Base-by-base conservation (phyloP, 1,139 yeast species). In the Tardiomyces blankii region DNA sequence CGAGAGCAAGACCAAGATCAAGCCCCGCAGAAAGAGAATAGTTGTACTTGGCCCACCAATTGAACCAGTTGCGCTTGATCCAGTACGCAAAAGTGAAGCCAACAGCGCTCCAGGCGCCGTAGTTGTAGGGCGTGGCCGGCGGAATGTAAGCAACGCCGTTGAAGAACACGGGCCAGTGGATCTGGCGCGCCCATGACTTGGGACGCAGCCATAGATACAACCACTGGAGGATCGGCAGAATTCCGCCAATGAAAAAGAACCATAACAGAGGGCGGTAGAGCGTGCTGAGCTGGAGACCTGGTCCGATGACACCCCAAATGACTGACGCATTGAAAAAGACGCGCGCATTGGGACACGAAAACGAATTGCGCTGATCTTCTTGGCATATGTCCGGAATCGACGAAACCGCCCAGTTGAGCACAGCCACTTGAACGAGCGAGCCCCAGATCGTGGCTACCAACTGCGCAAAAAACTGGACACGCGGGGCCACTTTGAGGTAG, bases 21-120 rank as follows among this genome's bases (percentile, higher is more conserved):
- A 79, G 56, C 21, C 77, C 83, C 1, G 80, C 80, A 25, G 80
- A 73, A 48, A 78, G 63, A 25, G 77, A 66, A 57, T 75, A 78
- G 60, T 76, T 77, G 65, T 79, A 79, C 65, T 78, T 78, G 40
- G 77, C 66, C 83, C 83, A 79, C 84, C 83, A 79, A 52, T 70
- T 70, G 58, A 75, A 73, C 65, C 70, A 73, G 51, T 64, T 65
- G 43, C 73, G 67, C 54, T 74, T 74, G 49, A 77, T 59, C 60
- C 65, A 70, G 62, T 64, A 76, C 44, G 75, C 75, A 60, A 77
- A 78, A n/a, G 66, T 50, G 44, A 75, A 65, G 38, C 81, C 77
- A 30, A 74, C 73, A 3, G 66, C 61, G 47, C 74, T 69, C 57
- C 69, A 75, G 7, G 76, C 63, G 25, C 70, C 70, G 57, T 72